Base-by-base conservation (phyloP, 2,329 filamentous ascomycete genomes). In the Phialophora tarda region DNA sequence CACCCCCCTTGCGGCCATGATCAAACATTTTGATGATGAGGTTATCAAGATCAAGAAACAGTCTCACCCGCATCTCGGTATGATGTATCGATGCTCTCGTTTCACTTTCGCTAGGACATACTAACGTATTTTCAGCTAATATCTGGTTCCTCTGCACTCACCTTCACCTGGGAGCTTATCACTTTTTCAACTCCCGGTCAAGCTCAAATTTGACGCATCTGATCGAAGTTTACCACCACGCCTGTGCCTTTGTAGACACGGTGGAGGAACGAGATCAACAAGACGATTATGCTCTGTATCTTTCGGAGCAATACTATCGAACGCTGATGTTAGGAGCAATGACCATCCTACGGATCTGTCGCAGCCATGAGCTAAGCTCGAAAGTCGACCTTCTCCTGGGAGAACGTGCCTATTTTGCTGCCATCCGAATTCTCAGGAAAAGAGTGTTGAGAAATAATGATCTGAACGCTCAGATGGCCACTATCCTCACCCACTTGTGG, bases 381-480 rank as follows among this genome's bases (percentile, higher is more conserved):
- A 32, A 4, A 1, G 34, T 66, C 47, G 64, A 66, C n/a, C 24
- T 14, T 34, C 4, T 11, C 1, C 24, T 14, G 8, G 64, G 64
- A 4, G 64, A 66, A 30, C 38, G 23, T n/a, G 24, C 64, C 2
- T 66, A 59, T 34, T 66, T 66, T 28, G 47, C 64, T 5, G 32
- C 38, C 2, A 30, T 66, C 14, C 17, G 30, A 6, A 14, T 66
- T 3, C 26, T 66, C 44, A 58, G 62, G 30, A 24, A 34, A n/a
- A 26, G 64, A n/a, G 41, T 17, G 11, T n/a, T 66, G 21, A 26
- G 59, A 12, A 59, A 21, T 5, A 28, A 34, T 23, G 64, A 66
- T 23, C 24, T 66, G 21, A 66, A 63, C 34, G 59, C 51, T 14
- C 51, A 51, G 1, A 53, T 54, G 59, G 64, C 64, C 2, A n/a